Evolutionary conservation across 148 eudicot genomes (phyloP).

Genomic region (Vaccinium darrowii): DNA sequence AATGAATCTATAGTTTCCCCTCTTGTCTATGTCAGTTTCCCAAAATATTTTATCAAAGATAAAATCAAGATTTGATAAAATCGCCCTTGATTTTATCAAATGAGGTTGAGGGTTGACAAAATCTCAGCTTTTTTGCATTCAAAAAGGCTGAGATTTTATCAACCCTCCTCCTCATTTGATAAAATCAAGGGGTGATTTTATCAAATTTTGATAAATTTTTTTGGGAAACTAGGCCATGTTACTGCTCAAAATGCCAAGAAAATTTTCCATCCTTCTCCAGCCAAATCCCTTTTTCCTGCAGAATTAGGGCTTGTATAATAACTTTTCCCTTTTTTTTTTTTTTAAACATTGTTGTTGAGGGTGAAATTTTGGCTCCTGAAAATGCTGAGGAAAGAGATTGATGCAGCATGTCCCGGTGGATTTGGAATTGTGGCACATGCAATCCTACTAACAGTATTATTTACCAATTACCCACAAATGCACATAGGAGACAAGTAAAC

Average conservation of each 20-base stretch:
- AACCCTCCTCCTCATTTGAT: no score
- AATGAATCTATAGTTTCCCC: not conserved
- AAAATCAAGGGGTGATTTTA: no score
- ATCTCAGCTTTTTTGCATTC: no score
- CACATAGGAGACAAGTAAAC: not conserved
- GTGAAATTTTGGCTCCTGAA: not conserved
- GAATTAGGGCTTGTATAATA: not conserved
- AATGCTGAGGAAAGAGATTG: not conserved
- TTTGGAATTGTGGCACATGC: not conserved
- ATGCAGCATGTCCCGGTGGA: not conserved
- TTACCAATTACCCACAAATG: not conserved
- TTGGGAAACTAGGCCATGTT: not conserved
- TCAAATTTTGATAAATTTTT: no score
- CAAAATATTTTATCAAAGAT: no score
- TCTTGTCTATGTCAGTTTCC: not conserved
- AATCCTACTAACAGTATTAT: not conserved
- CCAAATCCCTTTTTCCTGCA: not conserved
- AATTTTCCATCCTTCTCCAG: not conserved
- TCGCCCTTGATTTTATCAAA: no score
- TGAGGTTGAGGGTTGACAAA: no score
- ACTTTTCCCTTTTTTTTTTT: not conserved
- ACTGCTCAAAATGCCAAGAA: not conserved
- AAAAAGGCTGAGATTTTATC: no score
- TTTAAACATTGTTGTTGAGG: not conserved
- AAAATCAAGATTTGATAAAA: not conserved